Evolutionary conservation across 371 early-diverging fungal genomes (phyloP).

Genomic region (Apophysomyces sp.): DNA sequence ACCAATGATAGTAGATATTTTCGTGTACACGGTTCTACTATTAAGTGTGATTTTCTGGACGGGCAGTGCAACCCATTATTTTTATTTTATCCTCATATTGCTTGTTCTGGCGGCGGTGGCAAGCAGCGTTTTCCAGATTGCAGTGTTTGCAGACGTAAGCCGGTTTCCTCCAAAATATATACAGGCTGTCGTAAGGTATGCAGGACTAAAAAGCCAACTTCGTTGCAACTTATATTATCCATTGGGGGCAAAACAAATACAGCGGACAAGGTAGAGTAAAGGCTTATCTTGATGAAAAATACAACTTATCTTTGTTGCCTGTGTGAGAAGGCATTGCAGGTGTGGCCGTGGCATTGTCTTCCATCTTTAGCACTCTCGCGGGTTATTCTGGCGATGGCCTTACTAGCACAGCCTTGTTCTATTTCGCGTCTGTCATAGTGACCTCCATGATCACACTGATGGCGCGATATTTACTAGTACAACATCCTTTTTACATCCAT

Average conservation of each 20-base stretch:
- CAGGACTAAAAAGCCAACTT: too few species aligned
- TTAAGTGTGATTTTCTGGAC: not conserved
- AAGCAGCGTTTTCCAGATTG: slow-evolving; percentile 57
- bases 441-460: slow-evolving; percentile 26
- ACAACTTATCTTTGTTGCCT: not conserved
- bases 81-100: slow-evolving; percentile 51
- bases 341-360: not conserved
- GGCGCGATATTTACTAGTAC: slow-evolving; percentile 22
- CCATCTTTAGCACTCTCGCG: not conserved
- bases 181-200: slow-evolving; percentile 61
- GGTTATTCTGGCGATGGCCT: slow-evolving; percentile 1
- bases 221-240: too few species aligned
- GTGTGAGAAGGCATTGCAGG: not conserved
- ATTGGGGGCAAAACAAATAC: not conserved
- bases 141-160: slow-evolving; percentile 56
- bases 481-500: slow-evolving; percentile 28
- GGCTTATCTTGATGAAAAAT: not conserved
- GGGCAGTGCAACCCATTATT: slow-evolving; percentile 21
- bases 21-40: not conserved
- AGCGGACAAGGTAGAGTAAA: not conserved
- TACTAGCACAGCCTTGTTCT: slow-evolving; percentile 32
- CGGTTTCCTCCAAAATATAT: slow-evolving; percentile 57
- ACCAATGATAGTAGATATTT: not conserved
- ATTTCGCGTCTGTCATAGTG: slow-evolving; percentile 27
- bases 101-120: slow-evolving; percentile 44